Evolutionary conservation across 1,284 basidiomycete species (phyloP).

Genomic region (Rhodotorula sp.): DNA sequence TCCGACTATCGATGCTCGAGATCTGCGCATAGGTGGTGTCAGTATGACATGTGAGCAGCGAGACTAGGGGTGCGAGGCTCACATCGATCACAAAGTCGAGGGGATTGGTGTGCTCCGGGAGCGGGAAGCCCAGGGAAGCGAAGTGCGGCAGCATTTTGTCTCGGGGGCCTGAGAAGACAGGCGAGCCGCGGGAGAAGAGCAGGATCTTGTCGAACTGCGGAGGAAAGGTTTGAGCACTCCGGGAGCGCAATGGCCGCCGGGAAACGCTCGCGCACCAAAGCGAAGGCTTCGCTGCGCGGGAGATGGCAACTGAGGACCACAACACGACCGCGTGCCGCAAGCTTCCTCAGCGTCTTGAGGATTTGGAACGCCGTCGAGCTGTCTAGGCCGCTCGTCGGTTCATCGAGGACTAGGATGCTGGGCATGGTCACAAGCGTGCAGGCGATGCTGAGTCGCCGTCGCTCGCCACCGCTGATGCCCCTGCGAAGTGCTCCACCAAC

Average conservation of each 20-base stretch:
- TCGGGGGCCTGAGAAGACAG: slow-evolving; percentile 55
- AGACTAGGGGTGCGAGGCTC: slow-evolving; percentile 23
- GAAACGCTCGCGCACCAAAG: slow-evolving; percentile 49
- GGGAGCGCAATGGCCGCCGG: neutral
- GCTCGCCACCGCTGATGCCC: slow-evolving; percentile 81
- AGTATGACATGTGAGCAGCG: too few relatives aligned
- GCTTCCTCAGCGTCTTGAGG: slow-evolving; percentile 55
- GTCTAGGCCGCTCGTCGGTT: slow-evolving; percentile 64
- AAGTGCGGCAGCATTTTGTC: slow-evolving; percentile 55
- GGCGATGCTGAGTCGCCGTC: slow-evolving; percentile 75
- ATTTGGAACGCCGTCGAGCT: slow-evolving; percentile 58
- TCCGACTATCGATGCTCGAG: slow-evolving; percentile 54
- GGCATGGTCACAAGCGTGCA: slow-evolving; percentile 67
- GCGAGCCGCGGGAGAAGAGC: slow-evolving; percentile 56
- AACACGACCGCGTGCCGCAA: slow-evolving; percentile 56
- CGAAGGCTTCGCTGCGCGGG: slow-evolving; percentile 59
- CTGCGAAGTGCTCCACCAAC: slow-evolving; percentile 57
- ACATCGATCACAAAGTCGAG: slow-evolving; percentile 59
- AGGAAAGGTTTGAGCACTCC: neutral
- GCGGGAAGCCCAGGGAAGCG: slow-evolving; percentile 45
- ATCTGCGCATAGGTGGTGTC: neutral
- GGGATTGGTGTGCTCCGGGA: slow-evolving; percentile 27
- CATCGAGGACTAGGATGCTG: slow-evolving; percentile 77
- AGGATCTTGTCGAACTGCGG: slow-evolving; percentile 51
- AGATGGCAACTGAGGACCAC: slow-evolving; percentile 59